These are phyloP conservation scores for Ogataea haglerorum DNA, from an alignment of 805 yeast species.

Conservation along the genomic window DNA sequence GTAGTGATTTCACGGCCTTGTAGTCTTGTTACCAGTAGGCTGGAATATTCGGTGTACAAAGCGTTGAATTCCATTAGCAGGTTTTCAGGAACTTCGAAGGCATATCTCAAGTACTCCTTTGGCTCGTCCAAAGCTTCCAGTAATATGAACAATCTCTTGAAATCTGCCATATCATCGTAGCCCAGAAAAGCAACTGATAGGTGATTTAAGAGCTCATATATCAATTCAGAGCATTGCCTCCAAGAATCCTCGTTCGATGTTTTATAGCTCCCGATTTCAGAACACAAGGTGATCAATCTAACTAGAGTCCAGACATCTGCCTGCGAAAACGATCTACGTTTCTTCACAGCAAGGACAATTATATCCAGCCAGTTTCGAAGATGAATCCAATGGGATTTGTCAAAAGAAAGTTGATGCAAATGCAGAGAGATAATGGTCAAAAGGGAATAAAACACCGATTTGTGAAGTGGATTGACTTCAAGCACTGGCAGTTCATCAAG, in stretches of 20 bases:
- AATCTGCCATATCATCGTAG: slow-evolving; percentile 1
- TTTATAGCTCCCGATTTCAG: background rate
- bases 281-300: slow-evolving; percentile 6
- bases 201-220: background rate
- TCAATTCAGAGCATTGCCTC: background rate
- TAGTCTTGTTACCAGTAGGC: background rate
- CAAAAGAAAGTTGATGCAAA: slow-evolving; percentile 5
- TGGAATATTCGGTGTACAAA: background rate
- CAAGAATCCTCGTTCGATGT: background rate
- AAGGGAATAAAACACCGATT: slow-evolving; percentile 20
- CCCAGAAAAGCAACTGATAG: slow-evolving; percentile 1
- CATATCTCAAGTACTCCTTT: background rate
- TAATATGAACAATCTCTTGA: background rate
- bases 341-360: slow-evolving; percentile 6
- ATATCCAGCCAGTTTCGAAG: slow-evolving; percentile 25
- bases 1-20: background rate
- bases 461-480: slow-evolving; percentile 9
- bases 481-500: slow-evolving; percentile 12
- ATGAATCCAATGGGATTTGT: slow-evolving; percentile 26
- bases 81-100: background rate
- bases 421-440: slow-evolving; percentile 20
- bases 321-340: slow-evolving; percentile 9
- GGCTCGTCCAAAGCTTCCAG: background rate
- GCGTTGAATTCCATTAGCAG: background rate
- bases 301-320: slow-evolving; percentile 21